Percentiles rank a stretch among this genome's conserved stretches.
These are phyloP conservation scores for Calonectria pseudoreteaudii DNA, from an alignment of 2,329 filamentous ascomycete species.

Conservation along the genomic window DNA sequence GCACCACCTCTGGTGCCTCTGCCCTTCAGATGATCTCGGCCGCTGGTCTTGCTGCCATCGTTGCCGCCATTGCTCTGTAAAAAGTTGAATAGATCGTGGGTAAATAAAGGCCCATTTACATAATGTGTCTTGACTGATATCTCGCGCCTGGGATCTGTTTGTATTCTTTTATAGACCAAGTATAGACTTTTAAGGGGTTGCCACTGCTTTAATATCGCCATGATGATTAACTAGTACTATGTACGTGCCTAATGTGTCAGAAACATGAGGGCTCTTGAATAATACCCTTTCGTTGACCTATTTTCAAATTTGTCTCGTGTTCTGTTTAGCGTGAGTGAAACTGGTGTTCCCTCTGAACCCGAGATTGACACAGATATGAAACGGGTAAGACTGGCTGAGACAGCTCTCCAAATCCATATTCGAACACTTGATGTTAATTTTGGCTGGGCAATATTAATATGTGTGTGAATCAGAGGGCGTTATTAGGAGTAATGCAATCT, in stretches of 20 bases:
- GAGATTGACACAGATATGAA: not conserved
- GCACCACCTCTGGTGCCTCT: constrained; percentile 30
- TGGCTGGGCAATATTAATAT: not conserved
- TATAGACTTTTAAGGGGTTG: constrained; percentile 42
- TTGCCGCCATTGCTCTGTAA: constrained; percentile 42
- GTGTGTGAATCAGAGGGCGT: not conserved
- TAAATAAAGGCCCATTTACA: constrained; percentile 38
- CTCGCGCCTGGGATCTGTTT: constrained; percentile 43
- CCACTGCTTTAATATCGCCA: constrained; percentile 28
- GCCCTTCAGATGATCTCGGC: constrained; percentile 32
- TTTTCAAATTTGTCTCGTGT: not conserved
- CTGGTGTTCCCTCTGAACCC: not conserved
- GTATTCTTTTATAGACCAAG: constrained; percentile 44
- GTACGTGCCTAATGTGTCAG: not conserved
- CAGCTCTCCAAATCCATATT: not conserved
- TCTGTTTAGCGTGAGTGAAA: not conserved
- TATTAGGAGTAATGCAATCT: not conserved
- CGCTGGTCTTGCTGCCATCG: constrained; percentile 33
- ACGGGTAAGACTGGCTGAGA: not conserved
- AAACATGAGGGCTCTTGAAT: not conserved
- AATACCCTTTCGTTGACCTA: not conserved
- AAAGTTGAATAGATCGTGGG: constrained; percentile 37
- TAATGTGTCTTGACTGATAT: constrained; percentile 39
- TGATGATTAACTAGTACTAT: constrained; percentile 3
- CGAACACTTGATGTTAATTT: not conserved